phyloP scores from a whole-genome alignment of 1,139 yeast genomes.

The Debaryomyces subglobosus region DNA sequence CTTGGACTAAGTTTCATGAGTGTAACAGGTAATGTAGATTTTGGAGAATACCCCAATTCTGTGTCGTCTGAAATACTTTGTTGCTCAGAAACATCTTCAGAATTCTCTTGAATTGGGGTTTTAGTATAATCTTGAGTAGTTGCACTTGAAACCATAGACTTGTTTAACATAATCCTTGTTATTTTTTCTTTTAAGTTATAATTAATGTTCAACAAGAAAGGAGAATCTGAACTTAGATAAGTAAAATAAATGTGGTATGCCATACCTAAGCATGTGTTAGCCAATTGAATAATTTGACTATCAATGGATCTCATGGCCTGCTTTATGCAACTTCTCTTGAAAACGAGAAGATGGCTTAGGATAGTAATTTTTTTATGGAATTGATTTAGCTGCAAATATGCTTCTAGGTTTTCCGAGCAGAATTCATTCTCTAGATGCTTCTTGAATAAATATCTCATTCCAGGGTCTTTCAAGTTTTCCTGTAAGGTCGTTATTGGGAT shows the following conservation, averaged over 20 bases:
- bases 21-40: not conserved
- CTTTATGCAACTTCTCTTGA: constrained; percentile 17
- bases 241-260: constrained; percentile 69
- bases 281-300: constrained; percentile 43
- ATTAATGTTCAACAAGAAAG: constrained; percentile 72
- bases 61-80: not conserved
- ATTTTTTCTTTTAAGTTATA: constrained; percentile 56
- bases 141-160: constrained; percentile 3
- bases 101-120: not conserved
- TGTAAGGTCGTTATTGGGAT: constrained; percentile 30
- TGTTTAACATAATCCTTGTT: constrained; percentile 41
- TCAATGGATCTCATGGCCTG: constrained; percentile 12
- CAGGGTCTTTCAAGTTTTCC: constrained; percentile 73
- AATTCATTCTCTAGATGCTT: constrained; percentile 62
- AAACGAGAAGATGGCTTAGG: constrained; percentile 22
- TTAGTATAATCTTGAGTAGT: constrained; percentile 3
- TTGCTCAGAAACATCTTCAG: not conserved
- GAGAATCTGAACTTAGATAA: constrained; percentile 70
- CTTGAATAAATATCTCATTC: constrained; percentile 68
- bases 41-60: not conserved
- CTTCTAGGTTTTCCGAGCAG: constrained; percentile 78
- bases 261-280: constrained; percentile 55
- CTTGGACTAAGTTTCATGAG: not conserved
- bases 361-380: constrained; percentile 28
- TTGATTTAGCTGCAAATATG: constrained; percentile 59